These are phyloP conservation scores for Cinchona pubescens DNA, from an alignment of 257 asterid species.

Conservation along the genomic window DNA sequence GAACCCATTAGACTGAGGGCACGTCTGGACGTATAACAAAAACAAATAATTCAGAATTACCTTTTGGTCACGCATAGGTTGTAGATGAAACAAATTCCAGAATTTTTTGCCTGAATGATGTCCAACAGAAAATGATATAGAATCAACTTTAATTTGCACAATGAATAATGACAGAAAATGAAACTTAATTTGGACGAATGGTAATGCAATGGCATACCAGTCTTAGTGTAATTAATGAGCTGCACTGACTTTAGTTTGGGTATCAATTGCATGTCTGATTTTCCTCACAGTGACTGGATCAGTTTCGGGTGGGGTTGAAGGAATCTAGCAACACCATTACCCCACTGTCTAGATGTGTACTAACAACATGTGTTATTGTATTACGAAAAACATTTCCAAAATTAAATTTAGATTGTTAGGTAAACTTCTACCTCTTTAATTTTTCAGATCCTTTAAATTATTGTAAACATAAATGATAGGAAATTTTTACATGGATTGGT, in stretches of 20 bases:
- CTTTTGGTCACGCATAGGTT: slow-evolving; percentile 99
- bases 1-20: too few species aligned
- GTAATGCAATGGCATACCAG: slow-evolving; percentile 43
- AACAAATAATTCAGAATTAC: too few species aligned
- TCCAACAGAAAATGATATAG: not conserved
- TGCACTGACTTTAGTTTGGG: slow-evolving; percentile 92
- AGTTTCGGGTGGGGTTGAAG: slow-evolving; percentile 99
- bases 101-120: slow-evolving; percentile 71
- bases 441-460: too few species aligned
- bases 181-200: not conserved
- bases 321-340: slow-evolving; percentile 65
- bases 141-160: not conserved
- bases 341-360: too few species aligned
- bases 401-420: too few species aligned
- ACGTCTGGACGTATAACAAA: too few species aligned
- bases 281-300: slow-evolving; percentile 87
- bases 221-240: slow-evolving; percentile 97
- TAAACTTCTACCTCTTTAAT: too few species aligned
- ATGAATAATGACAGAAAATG: not conserved
- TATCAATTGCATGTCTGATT: slow-evolving; percentile 89
- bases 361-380: too few species aligned
- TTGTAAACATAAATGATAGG: too few species aligned
- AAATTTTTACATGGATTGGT: too few species aligned
- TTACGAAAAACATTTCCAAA: too few species aligned
- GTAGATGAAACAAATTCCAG: slow-evolving; percentile 98